phyloP scores from a whole-genome alignment of 1,284 basidiomycete species.

The Nidula niveotomentosa region DNA sequence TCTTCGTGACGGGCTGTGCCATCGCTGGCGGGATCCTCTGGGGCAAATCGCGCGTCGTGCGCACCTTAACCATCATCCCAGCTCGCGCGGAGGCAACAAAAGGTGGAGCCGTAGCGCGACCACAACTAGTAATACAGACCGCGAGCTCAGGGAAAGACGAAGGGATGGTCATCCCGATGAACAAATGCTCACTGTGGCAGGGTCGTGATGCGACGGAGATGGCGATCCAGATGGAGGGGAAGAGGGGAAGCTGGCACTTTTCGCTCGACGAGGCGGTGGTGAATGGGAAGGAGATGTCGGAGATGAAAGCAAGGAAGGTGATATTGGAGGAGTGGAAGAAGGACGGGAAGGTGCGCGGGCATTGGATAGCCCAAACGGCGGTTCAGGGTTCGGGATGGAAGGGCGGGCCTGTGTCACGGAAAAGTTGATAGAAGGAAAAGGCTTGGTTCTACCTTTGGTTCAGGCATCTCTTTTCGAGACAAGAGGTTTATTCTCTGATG shows the following conservation, averaged over 20 bases:
- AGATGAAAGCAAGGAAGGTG: slow-evolving; percentile 14
- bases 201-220: slow-evolving; percentile 36
- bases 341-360: slow-evolving; percentile 14
- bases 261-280: slow-evolving; percentile 30
- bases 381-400: not conserved
- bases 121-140: slow-evolving; percentile 37
- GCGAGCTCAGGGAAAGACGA: slow-evolving; percentile 30
- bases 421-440: not conserved
- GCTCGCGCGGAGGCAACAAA: slow-evolving; percentile 5
- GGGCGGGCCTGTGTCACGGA: not conserved
- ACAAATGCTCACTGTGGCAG: slow-evolving; percentile 26
- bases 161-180: slow-evolving; percentile 32
- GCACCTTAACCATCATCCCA: slow-evolving; percentile 32
- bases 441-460: not conserved
- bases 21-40: slow-evolving; percentile 30
- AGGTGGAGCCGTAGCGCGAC: slow-evolving; percentile 3
- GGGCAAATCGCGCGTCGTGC: slow-evolving; percentile 32
- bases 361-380: not conserved
- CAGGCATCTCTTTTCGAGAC: too few species aligned
- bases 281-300: slow-evolving; percentile 23
- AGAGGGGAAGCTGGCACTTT: slow-evolving; percentile 40
- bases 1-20: slow-evolving; percentile 29
- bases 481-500: too few species aligned
- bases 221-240: slow-evolving; percentile 32
- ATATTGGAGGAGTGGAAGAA: slow-evolving; percentile 22